Base-by-base conservation (phyloP, 2,329 filamentous ascomycete species). In the Aureobasidium zeae region DNA sequence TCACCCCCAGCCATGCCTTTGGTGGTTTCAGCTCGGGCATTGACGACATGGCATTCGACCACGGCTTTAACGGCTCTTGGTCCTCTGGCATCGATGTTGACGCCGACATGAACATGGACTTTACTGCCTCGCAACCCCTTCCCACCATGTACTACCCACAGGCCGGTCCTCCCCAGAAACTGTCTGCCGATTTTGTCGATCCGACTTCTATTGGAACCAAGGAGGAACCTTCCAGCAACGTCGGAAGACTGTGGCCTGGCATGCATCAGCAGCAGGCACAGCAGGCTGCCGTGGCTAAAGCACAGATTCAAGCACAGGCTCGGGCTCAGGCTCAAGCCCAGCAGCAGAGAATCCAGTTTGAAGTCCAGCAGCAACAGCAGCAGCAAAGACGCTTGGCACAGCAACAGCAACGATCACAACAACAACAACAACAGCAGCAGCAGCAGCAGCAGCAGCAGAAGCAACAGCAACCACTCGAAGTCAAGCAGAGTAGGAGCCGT, bases 191-290 rank as follows among this genome's bases (percentile, higher is more conserved):
- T 57, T 82, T 76, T 52, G 66, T 93, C 51, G 81, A 93, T 63
- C 85, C 86, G 1, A 85, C 74, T 60, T 77, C 74, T 46, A 79
- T 91, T 49, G 69, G 71, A 36, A 72, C 83, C 58, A 78, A 83
- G 54, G 67, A 77, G 51, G 68, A 71, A 39, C 68, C 71, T 41
- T 60, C 66, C 62, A 55, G 66, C 63, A 58, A 73, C 64, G 82
- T 85, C 29, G 59, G 59, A 51, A 79, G 87, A 51, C 79, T 93
- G 53, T 95, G 86, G 71, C 89, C 89, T 10, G 89, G 88, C 42
- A 91, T 94, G 74, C 89, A 96, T 67, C 86, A 87, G 57, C 86
- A 88, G 60, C 78, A 83, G 64, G 87, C 86, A 37, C 85, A 85
- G 47, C 56, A 59, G 44, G 57, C 57, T 19, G 60, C 60, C 19